These are phyloP conservation scores for Nicotiana noctiflora DNA, from an alignment of 257 asterid genomes.

Conservation along the genomic window DNA sequence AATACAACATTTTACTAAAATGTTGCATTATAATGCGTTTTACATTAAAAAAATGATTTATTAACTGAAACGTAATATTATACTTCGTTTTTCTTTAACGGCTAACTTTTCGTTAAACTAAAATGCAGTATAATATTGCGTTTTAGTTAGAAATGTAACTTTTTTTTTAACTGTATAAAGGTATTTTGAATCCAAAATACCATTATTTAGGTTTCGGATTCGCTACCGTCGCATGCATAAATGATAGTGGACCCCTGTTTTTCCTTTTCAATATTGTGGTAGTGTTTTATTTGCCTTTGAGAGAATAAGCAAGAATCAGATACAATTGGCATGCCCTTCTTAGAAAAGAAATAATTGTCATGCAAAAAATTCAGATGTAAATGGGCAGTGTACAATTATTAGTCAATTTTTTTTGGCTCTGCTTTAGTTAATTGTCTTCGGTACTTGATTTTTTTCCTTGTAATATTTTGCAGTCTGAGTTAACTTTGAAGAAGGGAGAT, in stretches of 20 bases:
- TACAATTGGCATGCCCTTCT: background rate
- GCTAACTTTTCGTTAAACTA: no score
- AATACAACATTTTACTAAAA: no score
- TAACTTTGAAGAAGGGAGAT: conserved; percentile 41
- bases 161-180: no score
- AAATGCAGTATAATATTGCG: no score
- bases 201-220: no score
- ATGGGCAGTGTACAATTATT: background rate
- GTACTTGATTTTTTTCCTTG: background rate
- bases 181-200: no score
- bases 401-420: background rate
- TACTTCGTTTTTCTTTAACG: no score
- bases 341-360: background rate
- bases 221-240: background rate
- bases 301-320: background rate
- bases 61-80: no score
- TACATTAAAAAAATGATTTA: no score
- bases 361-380: background rate
- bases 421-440: background rate
- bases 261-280: background rate
- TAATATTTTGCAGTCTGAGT: conserved; percentile 38
- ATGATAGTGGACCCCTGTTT: background rate
- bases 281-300: background rate
- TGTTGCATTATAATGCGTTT: no score
- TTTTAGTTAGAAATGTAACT: no score